These are phyloP conservation scores for Mixia osmundae DNA, from an alignment of 1,284 basidiomycete genomes.

Conservation along the genomic window DNA sequence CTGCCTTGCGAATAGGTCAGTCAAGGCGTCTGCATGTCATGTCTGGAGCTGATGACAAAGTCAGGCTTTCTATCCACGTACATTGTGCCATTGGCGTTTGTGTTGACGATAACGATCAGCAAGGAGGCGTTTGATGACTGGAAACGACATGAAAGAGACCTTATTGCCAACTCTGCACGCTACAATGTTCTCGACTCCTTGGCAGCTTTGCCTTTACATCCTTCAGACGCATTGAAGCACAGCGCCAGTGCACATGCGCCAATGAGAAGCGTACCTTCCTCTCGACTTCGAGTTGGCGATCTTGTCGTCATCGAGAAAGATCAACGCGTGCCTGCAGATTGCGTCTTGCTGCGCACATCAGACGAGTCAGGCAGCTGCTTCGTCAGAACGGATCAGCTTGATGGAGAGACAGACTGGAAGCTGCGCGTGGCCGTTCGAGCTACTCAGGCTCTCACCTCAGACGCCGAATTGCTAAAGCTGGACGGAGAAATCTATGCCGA, in stretches of 20 bases:
- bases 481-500: slow-evolving; percentile 80
- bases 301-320: slow-evolving; percentile 87
- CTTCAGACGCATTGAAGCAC: too few relatives aligned
- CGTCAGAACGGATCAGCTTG: slow-evolving; percentile 89
- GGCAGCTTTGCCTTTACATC: slow-evolving; percentile 3
- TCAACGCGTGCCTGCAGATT: slow-evolving; percentile 83
- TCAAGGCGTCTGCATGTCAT: background rate
- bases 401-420: slow-evolving; percentile 99
- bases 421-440: slow-evolving; percentile 65
- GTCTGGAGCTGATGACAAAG: background rate
- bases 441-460: slow-evolving; percentile 47
- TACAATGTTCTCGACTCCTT: slow-evolving; percentile 49
- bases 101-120: slow-evolving; percentile 81
- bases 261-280: slow-evolving; percentile 28
- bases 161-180: slow-evolving; percentile 78
- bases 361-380: slow-evolving; percentile 82
- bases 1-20: slow-evolving; percentile 76
- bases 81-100: slow-evolving; percentile 84
- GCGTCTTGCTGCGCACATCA: slow-evolving; percentile 68
- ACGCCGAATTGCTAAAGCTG: slow-evolving; percentile 41
- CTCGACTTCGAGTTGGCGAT: slow-evolving; percentile 72
- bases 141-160: slow-evolving; percentile 68
- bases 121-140: slow-evolving; percentile 99
- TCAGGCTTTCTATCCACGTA: slow-evolving; percentile 87
- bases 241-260: too few relatives aligned